A percentile compares a stretch with the other conserved stretches of the same genome.
phyloP scores from a whole-genome alignment of 1,139 yeast genomes.

The Magnusiomyces tetraspermus region DNA sequence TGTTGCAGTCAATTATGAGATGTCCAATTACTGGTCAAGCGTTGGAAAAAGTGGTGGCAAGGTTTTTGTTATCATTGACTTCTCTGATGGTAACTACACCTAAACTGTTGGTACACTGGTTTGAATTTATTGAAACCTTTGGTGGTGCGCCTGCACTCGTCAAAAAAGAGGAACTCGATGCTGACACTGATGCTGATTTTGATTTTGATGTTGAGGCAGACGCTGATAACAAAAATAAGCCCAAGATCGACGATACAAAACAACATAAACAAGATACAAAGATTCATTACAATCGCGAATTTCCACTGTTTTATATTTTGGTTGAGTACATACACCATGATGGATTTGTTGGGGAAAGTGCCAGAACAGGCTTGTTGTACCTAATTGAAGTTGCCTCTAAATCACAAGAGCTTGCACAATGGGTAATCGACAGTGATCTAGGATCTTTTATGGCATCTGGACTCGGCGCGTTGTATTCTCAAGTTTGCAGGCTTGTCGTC shows the following conservation, averaged over 20 bases:
- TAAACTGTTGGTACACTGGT: slow-evolving; percentile 18
- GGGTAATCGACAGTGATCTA: slow-evolving; percentile 27
- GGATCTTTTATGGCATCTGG: slow-evolving; percentile 29
- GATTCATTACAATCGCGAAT: slow-evolving; percentile 11
- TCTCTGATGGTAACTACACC: slow-evolving; percentile 18
- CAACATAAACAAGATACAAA: too few species aligned
- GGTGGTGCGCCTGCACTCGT: slow-evolving; percentile 12
- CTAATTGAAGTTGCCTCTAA: slow-evolving; percentile 23
- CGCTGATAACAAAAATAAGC: too few species aligned
- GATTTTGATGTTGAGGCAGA: too few species aligned
- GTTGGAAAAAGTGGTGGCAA: slow-evolving; percentile 17
- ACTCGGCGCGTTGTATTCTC: slow-evolving; percentile 29
- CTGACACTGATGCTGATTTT: not conserved
- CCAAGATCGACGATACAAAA: too few species aligned
- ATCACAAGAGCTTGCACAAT: slow-evolving; percentile 20
- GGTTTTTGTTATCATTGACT: slow-evolving; percentile 19
- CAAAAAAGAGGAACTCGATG: too few species aligned
- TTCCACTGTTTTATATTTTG: slow-evolving; percentile 25
- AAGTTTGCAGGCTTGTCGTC: slow-evolving; percentile 17
- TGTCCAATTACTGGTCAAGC: slow-evolving; percentile 12
- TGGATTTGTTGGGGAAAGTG: slow-evolving; percentile 25
- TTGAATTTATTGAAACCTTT: slow-evolving; percentile 13
- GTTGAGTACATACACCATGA: slow-evolving; percentile 25
- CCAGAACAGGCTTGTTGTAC: slow-evolving; percentile 28
- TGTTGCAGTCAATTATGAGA: slow-evolving; percentile 18